phyloP scores from a whole-genome alignment of 306 rosid genomes.

The Hippophae gyantsensis region DNA sequence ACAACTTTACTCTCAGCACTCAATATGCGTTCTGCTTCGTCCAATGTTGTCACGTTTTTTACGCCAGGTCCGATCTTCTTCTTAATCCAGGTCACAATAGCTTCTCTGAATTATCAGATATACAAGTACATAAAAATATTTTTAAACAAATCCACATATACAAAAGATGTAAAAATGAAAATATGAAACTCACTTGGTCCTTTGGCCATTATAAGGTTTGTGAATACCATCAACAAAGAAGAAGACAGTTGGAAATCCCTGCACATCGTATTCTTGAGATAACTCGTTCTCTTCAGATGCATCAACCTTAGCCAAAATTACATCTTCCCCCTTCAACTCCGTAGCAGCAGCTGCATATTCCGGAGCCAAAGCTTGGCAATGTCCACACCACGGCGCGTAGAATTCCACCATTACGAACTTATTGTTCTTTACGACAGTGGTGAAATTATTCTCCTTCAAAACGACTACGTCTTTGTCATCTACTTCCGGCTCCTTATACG shows the following conservation, averaged over 20 bases:
- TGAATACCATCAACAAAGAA: slow-evolving; percentile 74
- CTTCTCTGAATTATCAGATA: slow-evolving; percentile 41
- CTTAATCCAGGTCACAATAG: slow-evolving; percentile 83
- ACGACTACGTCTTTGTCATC: slow-evolving; percentile 91
- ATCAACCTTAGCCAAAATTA: slow-evolving; percentile 74
- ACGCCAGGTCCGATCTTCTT: slow-evolving; percentile 93
- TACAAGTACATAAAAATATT: not conserved
- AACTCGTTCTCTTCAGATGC: slow-evolving; percentile 81
- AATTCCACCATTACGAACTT: slow-evolving; percentile 82
- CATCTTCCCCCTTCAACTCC: slow-evolving; percentile 59
- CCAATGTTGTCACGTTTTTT: slow-evolving; percentile 62
- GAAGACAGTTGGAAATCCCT: slow-evolving; percentile 74
- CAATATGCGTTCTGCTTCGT: slow-evolving; percentile 65
- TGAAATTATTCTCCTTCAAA: slow-evolving; percentile 74
- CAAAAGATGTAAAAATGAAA: slow-evolving; percentile 1
- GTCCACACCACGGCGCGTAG: slow-evolving; percentile 99
- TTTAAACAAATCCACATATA: not conserved
- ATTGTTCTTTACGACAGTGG: slow-evolving; percentile 43
- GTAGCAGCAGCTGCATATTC: slow-evolving; percentile 91
- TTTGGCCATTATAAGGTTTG: slow-evolving; percentile 65
- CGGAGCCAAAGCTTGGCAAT: slow-evolving; percentile 89
- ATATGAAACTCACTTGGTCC: slow-evolving; percentile 54
- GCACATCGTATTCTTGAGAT: slow-evolving; percentile 65
- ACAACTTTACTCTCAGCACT: slow-evolving; percentile 61
- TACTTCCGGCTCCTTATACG: slow-evolving; percentile 42